These are phyloP conservation scores for Incumbomyces delicatus DNA, from an alignment of 2,329 filamentous ascomycete species.

Conservation along the genomic window DNA sequence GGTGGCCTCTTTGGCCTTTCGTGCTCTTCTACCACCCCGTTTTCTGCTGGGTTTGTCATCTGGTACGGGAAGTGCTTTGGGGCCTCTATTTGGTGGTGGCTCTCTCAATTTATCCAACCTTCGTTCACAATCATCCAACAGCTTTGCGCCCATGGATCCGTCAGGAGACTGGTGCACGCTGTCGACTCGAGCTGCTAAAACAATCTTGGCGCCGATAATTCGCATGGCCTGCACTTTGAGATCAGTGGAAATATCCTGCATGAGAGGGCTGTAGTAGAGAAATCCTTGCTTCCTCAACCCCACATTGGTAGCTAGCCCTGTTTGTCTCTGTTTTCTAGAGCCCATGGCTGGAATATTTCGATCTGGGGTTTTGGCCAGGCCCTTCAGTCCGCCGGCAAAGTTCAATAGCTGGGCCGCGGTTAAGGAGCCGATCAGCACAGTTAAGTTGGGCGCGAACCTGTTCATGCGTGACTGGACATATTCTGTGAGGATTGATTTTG, in stretches of 20 bases:
- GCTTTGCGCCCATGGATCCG: constrained; percentile 70
- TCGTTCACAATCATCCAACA: constrained; percentile 73
- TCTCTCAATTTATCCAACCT: constrained; percentile 88
- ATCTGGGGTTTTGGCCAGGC: constrained; percentile 81
- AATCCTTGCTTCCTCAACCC: constrained; percentile 86
- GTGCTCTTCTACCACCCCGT: constrained; percentile 75
- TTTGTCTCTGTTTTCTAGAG: constrained; percentile 71
- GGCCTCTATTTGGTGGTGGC: constrained; percentile 78
- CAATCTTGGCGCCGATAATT: constrained; percentile 85
- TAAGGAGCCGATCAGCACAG: constrained; percentile 77
- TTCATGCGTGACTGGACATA: constrained; percentile 98
- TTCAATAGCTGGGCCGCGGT: constrained; percentile 96
- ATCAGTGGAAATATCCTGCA: constrained; percentile 73
- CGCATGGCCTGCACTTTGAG: constrained; percentile 89
- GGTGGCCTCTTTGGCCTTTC: constrained; percentile 92
- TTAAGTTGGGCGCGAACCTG: constrained; percentile 88
- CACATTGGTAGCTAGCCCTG: constrained; percentile 85
- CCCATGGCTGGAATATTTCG: constrained; percentile 89
- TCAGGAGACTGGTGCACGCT: constrained; percentile 71
- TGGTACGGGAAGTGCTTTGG: constrained; percentile 76
- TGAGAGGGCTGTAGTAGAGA: constrained; percentile 83
- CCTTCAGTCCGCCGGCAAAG: constrained; percentile 77
- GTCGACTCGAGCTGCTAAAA: constrained; percentile 86
- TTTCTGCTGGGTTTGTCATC: constrained; percentile 94
- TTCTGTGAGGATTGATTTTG: constrained; percentile 77